Conservation (phyloP, 257 asterid species). For the Ligustrum vulgare region DNA sequence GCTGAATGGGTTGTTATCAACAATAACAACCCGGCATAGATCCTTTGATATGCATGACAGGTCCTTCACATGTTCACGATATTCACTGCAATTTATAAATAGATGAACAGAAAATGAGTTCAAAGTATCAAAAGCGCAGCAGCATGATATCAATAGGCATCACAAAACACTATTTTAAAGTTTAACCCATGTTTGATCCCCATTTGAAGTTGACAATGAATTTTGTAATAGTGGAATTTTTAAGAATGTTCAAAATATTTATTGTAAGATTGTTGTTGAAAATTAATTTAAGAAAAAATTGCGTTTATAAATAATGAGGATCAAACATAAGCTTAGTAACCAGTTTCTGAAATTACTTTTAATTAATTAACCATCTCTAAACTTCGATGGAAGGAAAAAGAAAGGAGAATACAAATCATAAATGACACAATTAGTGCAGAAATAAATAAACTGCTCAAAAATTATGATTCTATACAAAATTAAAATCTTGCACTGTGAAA, state of each 20-base stretch:
- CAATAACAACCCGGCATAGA: slow-evolving; percentile 69
- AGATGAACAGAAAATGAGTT: not conserved
- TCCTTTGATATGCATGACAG: slow-evolving; percentile 72
- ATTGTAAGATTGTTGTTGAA: no score
- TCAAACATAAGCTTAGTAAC: no score
- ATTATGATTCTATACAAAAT: no score
- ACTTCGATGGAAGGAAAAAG: no score
- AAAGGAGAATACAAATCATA: not conserved
- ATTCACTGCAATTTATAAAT: slow-evolving; percentile 58
- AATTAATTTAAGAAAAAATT: no score
- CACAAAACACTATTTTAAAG: not conserved
- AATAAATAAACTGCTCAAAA: no score
- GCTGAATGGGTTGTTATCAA: slow-evolving; percentile 95
- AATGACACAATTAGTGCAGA: not conserved
- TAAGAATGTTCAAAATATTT: no score
- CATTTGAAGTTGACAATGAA: no score
- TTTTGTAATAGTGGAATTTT: no score
- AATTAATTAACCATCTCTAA: not conserved
- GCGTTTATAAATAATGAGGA: no score
- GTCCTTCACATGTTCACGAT: slow-evolving; percentile 89
- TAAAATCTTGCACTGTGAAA: not conserved
- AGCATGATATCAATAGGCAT: not conserved
- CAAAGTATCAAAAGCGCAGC: not conserved
- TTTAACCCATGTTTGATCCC: no score
- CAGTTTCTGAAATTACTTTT: not conserved